Base-by-base conservation (phyloP, 371 early-diverging fungal genomes). In the Cladochytrium tenue region DNA sequence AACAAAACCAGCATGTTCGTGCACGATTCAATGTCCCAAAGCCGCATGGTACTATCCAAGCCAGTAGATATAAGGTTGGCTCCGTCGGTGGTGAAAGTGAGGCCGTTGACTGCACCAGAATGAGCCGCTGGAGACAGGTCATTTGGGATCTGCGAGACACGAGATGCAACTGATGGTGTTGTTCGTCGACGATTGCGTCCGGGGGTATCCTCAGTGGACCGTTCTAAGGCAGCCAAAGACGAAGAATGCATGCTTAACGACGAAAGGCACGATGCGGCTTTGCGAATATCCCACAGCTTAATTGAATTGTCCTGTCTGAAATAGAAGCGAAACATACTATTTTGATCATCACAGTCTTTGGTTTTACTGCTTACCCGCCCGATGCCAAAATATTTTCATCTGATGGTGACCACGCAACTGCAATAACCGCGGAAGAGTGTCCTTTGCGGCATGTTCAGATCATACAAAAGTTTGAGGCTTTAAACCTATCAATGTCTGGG, bases 231-330 rank as follows among this genome's bases (percentile, higher is more conserved):
- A n/a, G n/a, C n/a, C n/a, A n/a, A n/a, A n/a, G n/a, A n/a, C n/a
- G n/a, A n/a, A n/a, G n/a, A n/a, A n/a, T n/a, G n/a, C n/a, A n/a
- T n/a, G n/a, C n/a, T n/a, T n/a, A n/a, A n/a, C n/a, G 85, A 78
- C 62, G 78, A 75, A 3, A 92, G 58, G 53, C 87, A 84, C 1
- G 87, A 68, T 32, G 77, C 73, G 2, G 92, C 87, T 57, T 88
- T 85, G 60, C 94, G 87, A 36, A 93, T 87, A 68, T 94, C 94
- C 94, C 94, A 94, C 32, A 92, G 69, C 4, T 86, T 81, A 4
- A 90, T 76, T 1, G 84, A 83, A 17, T 87, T 81, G 66, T 92
- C 92, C 13, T 63, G 65, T 51, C 90, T 89, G 70, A 1, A 64
- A 51, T 36, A 35, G 23, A 34, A 13, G 32, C 30, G 25, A 31